Base-by-base conservation (phyloP, 2,329 filamentous ascomycete species). In the Neophaeococcomyces mojaviensis region DNA sequence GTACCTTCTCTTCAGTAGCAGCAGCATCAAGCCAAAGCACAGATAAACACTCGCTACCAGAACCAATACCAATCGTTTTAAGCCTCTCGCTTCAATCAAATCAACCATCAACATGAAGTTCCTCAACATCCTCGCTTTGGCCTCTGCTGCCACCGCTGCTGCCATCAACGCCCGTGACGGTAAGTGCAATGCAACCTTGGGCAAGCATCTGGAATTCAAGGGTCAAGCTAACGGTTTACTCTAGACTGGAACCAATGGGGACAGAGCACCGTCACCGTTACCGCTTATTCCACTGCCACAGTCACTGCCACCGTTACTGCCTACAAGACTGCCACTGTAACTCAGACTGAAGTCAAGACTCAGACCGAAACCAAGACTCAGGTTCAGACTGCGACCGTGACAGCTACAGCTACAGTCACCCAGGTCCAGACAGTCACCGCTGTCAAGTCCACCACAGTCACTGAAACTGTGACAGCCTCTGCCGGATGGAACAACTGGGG, bases 71-170 rank as follows among this genome's bases (percentile, higher is more conserved):
- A 37, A 26, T 39, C 37, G 37, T 28, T 39, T 28, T 24, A 28
- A 28, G 37, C 16, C 37, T 39, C n/a, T 39, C 37, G 19, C 10
- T 18, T 24, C 18, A 24, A 39, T 9, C 3, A 24, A n/a, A 18
- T 26, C 24, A n/a, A 12, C 31, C 13, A 16, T 37, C 33, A 44
- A 31, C 10, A 44, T 44, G 41, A 44, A 44, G 41, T 37, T 44
- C 33, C 33, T 44, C 24, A 26, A 22, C 18, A 37, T 44, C 22
- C 12, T 37, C 22, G 41, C 41, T 16, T 22, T 44, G 22, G 41
- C 41, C 16, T 22, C 41, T 28, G 35, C 41, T 16, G 41, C 41
- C 33, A 36, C 41, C 26, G 41, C 41, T 19, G 41, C 33, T 16
- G 41, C 41, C 9, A 31, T 41, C 15, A 9, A 41, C 9, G 39